Evolutionary conservation across 108 stramenopile species (phyloP).

Genomic region (Seminavis robusta): DNA sequence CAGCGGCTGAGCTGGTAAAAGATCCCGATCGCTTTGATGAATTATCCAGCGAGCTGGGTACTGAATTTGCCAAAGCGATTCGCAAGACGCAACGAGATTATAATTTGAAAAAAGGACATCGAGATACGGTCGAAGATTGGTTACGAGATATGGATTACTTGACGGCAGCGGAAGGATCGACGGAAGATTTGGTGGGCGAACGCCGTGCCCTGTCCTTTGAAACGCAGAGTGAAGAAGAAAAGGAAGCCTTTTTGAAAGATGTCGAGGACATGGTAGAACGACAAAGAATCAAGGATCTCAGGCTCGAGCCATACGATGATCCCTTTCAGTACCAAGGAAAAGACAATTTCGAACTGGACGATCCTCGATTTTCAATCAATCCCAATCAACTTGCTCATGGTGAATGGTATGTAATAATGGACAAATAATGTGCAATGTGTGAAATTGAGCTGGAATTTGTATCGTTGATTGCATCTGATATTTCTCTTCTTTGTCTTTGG

Average conservation of each 20-base stretch:
- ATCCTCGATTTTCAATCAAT: slow-evolving; percentile 26
- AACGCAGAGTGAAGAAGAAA: slow-evolving; percentile 37
- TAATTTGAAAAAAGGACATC: too few relatives aligned
- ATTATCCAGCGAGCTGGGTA: too few relatives aligned
- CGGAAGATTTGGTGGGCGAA: slow-evolving; percentile 63
- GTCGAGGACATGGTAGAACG: slow-evolving; percentile 31
- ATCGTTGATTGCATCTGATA: background rate
- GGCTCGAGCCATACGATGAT: background rate
- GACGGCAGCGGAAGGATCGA: slow-evolving; percentile 58
- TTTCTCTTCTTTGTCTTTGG: too few relatives aligned
- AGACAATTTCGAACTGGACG: slow-evolving; percentile 5
- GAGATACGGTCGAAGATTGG: slow-evolving; percentile 35
- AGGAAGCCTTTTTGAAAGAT: slow-evolving; percentile 19
- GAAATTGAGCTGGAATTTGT: background rate
- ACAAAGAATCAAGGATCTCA: slow-evolving; percentile 28
- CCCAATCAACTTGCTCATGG: slow-evolving; percentile 51
- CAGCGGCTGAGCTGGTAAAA: too few relatives aligned
- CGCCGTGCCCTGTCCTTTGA: slow-evolving; percentile 41
- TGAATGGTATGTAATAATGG: slow-evolving; percentile 40
- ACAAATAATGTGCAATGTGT: background rate
- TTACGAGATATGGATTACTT: slow-evolving; percentile 67
- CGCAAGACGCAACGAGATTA: too few relatives aligned
- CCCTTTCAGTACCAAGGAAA: slow-evolving; percentile 3
- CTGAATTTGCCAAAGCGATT: too few relatives aligned
- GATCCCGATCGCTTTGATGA: too few relatives aligned